phyloP scores from a whole-genome alignment of 495 filamentous ascomycete genomes.

The Aspergillus diversus region DNA sequence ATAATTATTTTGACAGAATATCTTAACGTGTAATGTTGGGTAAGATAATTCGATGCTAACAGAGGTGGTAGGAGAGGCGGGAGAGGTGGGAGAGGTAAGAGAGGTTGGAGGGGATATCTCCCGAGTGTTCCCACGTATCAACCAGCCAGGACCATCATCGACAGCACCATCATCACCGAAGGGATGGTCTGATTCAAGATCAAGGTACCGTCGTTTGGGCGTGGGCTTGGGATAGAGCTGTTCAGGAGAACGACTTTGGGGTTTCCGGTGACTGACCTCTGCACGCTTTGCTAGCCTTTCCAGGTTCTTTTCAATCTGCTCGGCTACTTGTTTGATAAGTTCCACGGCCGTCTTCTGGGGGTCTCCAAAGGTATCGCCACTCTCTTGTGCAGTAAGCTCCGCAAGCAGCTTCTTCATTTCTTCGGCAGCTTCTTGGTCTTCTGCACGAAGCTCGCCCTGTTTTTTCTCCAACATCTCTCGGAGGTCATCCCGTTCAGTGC shows the following conservation, averaged over 20 bases:
- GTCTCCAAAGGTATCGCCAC: constrained; percentile 36
- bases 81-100: background rate
- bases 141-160: background rate
- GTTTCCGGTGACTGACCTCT: constrained; percentile 41
- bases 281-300: constrained; percentile 52
- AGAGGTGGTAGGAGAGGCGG: background rate
- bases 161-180: background rate
- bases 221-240: background rate
- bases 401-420: constrained; percentile 50
- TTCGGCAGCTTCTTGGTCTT: constrained; percentile 47
- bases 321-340: constrained; percentile 47
- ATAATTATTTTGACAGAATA: too few relatives aligned
- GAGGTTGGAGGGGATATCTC: background rate
- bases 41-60: too few relatives aligned
- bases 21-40: too few relatives aligned
- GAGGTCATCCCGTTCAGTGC: constrained; percentile 48
- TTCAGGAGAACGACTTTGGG: background rate
- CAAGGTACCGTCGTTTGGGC: background rate
- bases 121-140: background rate
- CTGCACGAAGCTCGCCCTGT: constrained; percentile 39
- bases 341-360: constrained; percentile 46
- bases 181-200: background rate
- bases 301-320: constrained; percentile 49
- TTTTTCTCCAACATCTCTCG: constrained; percentile 47
- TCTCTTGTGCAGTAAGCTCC: constrained; percentile 42